Evolutionary conservation across 257 asterid genomes (phyloP), one percentile per base, ranked within the genome.

Genomic region (Cruciata laevipes): DNA sequence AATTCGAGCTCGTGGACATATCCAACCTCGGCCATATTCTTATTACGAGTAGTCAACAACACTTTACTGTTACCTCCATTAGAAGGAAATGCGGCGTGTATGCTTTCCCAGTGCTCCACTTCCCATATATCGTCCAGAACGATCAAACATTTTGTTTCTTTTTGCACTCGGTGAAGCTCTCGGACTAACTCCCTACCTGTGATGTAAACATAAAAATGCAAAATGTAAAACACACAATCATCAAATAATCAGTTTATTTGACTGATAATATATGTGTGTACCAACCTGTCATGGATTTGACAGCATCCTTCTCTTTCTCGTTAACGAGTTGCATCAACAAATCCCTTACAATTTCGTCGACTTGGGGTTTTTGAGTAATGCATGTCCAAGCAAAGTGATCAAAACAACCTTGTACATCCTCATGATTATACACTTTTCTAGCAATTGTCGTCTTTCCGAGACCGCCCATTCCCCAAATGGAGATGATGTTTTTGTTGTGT

Each of bases 401-500:
- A 33, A 68, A 68, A 7, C 35, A 20, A 40, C 2, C 52, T 44
- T 7, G 33, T 6, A 35, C 71, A 12, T 32, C 5, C 16, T 0
- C 6, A n/a, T 68, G 53, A 6, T 33, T 68, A 20, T 67, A 68
- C 3, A 68, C 35, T 33, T 68, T 68, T 20, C 71, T 53, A 3
- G 77, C 73, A 0, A 67, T 53, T 18, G 77, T 73, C 6, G 72
- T 73, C 68, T 67, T 67, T 6, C 73, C 77, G 5, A 60, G 62
- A 8, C 72, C 72, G 0, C 72, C 77, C 66, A 67, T 61, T 10
- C 77, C 77, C 65, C 63, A 68, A 2, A 71, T 38, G 0, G 75
- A 64, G 38, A 71, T 55, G 7, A 56, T 32, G 20, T 21, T n/a
- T n/a, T n/a, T 63, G 33, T 27, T 6, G 23, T 16, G 70, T 21